Base-by-base conservation (phyloP, 257 asterid species). In the Rehmannia glutinosa region DNA sequence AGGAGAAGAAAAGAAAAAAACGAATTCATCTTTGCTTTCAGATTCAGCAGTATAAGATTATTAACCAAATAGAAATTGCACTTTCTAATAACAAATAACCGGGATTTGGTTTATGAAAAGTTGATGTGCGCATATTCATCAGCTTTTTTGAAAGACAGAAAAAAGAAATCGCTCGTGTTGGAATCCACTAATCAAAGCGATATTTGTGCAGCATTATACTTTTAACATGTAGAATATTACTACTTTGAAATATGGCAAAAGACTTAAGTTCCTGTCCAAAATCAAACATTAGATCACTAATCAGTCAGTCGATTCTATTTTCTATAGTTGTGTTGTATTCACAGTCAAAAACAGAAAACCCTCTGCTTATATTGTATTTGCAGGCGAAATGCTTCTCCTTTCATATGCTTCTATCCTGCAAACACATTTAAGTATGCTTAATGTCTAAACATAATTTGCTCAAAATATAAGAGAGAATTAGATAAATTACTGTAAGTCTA, bases 291-390 rank as follows among this genome's bases (percentile, higher is more conserved):
- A 27, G 3, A 38, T 47, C 45, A 24, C 27, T 56, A 30, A 33
- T 56, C 28, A 5, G 3, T 32, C 43, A 17, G 27, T 32, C 5
- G 16, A 7, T 15, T 33, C 46, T 47, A 25, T 42, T 8, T 52
- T 17, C 43, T 68, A 49, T 61, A 27, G 57, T 13, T 24, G 51
- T 62, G 25, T 23, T 15, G 57, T 53, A 47, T 73, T 42, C 76
- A 69, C 46, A 6, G 50, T 52, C 41, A 35, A 52, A 54, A 51
- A 24, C 21, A 8, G 16, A 50, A 24, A 64, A 70, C 33, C n/a
- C 36, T 59, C 57, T 24, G 42, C 23, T 42, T 33, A 47, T 46
- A 19, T 9, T 6, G 41, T 49, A 65, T 43, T 67, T 60, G 56
- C 54, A 19, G 43, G 21, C 43, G 46, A 47, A 43, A 25, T 1